phyloP scores from a whole-genome alignment of 768 basidiomycete species.

The Naganishia onofrii region DNA sequence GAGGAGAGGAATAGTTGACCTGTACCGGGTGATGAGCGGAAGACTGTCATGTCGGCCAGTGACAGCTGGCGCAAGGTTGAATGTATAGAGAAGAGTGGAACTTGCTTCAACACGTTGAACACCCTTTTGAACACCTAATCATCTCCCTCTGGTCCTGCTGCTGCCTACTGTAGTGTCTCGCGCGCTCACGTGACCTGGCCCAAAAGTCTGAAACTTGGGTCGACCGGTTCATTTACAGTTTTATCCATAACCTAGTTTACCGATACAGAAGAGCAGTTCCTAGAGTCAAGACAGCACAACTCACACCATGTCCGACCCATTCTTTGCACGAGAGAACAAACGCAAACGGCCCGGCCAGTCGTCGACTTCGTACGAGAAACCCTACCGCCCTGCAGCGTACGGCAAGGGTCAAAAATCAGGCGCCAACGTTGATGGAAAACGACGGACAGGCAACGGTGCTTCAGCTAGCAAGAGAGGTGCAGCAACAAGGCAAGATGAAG shows the following conservation, averaged over 20 bases:
- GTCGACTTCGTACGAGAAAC: constrained; percentile 49
- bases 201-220: constrained; percentile 20
- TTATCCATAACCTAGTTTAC: too few species aligned
- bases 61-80: too few species aligned
- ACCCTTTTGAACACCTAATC: too few species aligned
- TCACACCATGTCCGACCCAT: constrained; percentile 70
- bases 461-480: constrained; percentile 18
- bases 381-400: constrained; percentile 45
- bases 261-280: too few species aligned
- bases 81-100: too few species aligned
- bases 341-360: constrained; percentile 51
- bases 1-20: constrained; percentile 16
- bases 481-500: constrained; percentile 31
- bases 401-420: constrained; percentile 40
- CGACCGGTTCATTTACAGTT: neutral
- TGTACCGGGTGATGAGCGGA: neutral
- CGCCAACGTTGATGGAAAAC: constrained; percentile 40
- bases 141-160: too few species aligned
- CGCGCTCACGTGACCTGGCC: too few species aligned
- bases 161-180: neutral
- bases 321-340: constrained; percentile 62
- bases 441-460: neutral
- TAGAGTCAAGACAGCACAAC: neutral
- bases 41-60: neutral
- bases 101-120: neutral